Conservation (phyloP, 345 rosid species). For the Litchi chinensis region DNA sequence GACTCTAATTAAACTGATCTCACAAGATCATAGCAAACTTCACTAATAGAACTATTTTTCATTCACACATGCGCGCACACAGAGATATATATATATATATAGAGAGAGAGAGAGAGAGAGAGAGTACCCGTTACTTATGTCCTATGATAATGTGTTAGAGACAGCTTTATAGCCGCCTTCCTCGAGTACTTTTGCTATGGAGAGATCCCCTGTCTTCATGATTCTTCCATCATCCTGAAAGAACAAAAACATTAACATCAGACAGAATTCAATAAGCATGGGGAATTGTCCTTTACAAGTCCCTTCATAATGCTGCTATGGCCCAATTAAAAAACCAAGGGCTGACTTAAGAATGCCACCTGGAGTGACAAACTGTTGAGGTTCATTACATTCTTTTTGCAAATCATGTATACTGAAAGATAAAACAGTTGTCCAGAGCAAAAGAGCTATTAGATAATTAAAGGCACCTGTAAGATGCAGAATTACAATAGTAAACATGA, state of each 20-base stretch:
- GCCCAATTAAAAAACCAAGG: background rate
- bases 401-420: background rate
- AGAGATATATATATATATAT: too few species aligned
- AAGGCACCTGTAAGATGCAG: background rate
- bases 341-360: background rate
- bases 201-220: slow-evolving; percentile 78
- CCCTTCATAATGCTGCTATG: background rate
- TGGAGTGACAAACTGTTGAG: background rate
- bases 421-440: background rate
- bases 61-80: background rate
- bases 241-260: slow-evolving; percentile 19
- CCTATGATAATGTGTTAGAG: slow-evolving; percentile 36
- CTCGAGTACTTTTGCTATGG: slow-evolving; percentile 73
- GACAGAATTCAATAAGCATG: background rate
- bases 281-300: background rate
- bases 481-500: background rate
- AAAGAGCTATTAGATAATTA: background rate
- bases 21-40: background rate
- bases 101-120: background rate
- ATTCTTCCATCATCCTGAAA: slow-evolving; percentile 82
- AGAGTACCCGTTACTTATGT: slow-evolving; percentile 9
- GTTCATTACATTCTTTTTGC: background rate
- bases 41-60: background rate
- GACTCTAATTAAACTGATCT: background rate
- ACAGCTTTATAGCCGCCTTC: slow-evolving; percentile 84